Base-by-base conservation (phyloP, 805 yeast species). In the Candida montana region DNA sequence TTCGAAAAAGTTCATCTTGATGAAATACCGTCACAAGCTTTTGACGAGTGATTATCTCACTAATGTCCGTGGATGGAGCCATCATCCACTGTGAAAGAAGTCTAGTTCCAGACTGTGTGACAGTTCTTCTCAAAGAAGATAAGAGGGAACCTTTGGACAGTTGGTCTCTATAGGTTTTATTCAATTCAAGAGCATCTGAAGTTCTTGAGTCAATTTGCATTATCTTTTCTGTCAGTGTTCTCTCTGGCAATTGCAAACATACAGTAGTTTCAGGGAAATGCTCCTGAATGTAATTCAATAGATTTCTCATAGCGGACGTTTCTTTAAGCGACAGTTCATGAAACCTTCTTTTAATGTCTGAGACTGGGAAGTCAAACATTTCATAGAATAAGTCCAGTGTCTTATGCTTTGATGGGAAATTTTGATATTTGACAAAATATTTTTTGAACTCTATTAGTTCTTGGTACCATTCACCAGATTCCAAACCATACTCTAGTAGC, bases 171-270 rank as follows among this genome's bases (percentile, higher is more conserved):
- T 78, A 72, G 0, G 87, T 79, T 39, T 67, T 64, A 35, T 76
- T 74, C 19, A 89, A 62, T 53, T 89, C 96, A 26, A 89, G 65
- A 4, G 91, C 87, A 35, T 80, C 80, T 13, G 85, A 69, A 0
- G 95, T 85, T 42, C 90, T 64, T 0, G 91, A 70, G 55, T 91
- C 98, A 56, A 91, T 82, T 44, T 83, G 86, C 74, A 91, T 72
- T 13, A 73, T 67, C 4, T 73, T 63, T 4, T 67, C 64, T 7
- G 77, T 71, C 41, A 70, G 53, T 35, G 79, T 76, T 39, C 77
- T 70, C 17, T 68, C 64, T 0, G 99, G 99, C 2, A 78, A 55
- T 41, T 81, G 83, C 24, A 90, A 69, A 38, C 78, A 74, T 8
- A 82, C 68, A 6, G 73, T 66, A 3, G 79, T 64, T 17, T 75